Evolutionary conservation across 106 monocot species (phyloP), one percentile per base, ranked within the genome.

Genomic region (Vanilla planifolia): DNA sequence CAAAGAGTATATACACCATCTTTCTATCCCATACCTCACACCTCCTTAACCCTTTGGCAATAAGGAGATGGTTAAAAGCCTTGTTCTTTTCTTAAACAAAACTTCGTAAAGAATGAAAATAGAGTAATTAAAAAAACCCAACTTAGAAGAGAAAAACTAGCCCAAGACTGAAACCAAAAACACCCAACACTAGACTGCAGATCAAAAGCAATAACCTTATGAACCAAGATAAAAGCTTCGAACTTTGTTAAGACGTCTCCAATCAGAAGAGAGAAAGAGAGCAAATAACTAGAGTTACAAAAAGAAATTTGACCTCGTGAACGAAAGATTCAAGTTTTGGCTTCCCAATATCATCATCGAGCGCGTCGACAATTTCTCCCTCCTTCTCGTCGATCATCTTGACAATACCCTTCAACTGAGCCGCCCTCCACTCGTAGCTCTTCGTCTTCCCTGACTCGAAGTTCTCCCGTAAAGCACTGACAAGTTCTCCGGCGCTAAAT

Each of bases 331-430:
- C 86, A 8, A 72, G 26, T 52, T 72, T 68, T 10, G 86, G 82
- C 79, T 87, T 87, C 9, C 61, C 66, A 41, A 87, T 72, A 39
- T 87, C 86, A 27, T 41, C 59, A 17, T 30, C 21, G 60, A 87
- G 75, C 34, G 86, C 82, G 15, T 11, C 75, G 62, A 53, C 55
- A 75, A 87, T 79, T 5, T 82, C 78, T 5, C 2, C 33, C 73
- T 87, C 86, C 61, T 46, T 75, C 63, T 87, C 86, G 8, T 73
- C 65, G 36, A 79, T 52, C 79, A 87, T 67, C 63, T 28, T 77
- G 5, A 33, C 33, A 8, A 86, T 20, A 1, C 44, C 71, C 64
- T 67, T 60, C 39, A 87, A 43, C 73, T 87, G 86, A 58, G 58
- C 50, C 35, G 29, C 68, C 59, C 86, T 60, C 86, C 86, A 87